Conservation (phyloP, 2,329 filamentous ascomycete genomes). For the Arthroderma sp. region DNA sequence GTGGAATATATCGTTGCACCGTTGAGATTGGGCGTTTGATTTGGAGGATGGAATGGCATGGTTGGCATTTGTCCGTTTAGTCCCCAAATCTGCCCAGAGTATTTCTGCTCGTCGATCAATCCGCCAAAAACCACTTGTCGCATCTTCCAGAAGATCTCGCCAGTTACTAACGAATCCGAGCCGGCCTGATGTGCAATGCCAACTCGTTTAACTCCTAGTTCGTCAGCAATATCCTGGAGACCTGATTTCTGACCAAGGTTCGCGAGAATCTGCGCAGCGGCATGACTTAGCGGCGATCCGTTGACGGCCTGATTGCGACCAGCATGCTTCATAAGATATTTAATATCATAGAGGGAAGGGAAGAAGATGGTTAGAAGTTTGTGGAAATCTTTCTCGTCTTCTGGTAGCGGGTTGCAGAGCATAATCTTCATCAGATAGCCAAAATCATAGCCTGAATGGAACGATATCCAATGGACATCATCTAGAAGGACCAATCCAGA, state of each 20-base stretch:
- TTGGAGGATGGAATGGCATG: constrained; percentile 30
- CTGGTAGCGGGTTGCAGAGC: constrained; percentile 66
- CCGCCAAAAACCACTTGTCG: constrained; percentile 77
- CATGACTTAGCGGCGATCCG: constrained; percentile 49
- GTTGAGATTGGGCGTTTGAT: constrained; percentile 43
- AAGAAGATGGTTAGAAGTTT: constrained; percentile 85
- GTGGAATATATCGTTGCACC: constrained; percentile 38
- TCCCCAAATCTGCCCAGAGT: constrained; percentile 85
- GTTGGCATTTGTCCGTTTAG: constrained; percentile 58
- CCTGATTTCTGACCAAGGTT: constrained; percentile 84
- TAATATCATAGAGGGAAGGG: constrained; percentile 86
- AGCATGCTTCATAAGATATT: constrained; percentile 89
- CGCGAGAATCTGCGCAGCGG: constrained; percentile 59
- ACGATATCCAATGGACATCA: constrained; percentile 89
- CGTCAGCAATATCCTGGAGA: constrained; percentile 84
- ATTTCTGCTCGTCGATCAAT: constrained; percentile 61
- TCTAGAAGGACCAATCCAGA: constrained; percentile 82
- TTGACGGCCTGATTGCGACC: constrained; percentile 56
- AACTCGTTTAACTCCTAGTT: constrained; percentile 77
- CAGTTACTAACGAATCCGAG: constrained; percentile 84
- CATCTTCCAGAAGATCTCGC: constrained; percentile 90
- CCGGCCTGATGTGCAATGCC: constrained; percentile 85
- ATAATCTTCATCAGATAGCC: constrained; percentile 93
- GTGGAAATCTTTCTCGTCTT: constrained; percentile 82
- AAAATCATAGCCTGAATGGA: constrained; percentile 97